Conservation (phyloP, 306 rosid species). For the Vicia villosa region DNA sequence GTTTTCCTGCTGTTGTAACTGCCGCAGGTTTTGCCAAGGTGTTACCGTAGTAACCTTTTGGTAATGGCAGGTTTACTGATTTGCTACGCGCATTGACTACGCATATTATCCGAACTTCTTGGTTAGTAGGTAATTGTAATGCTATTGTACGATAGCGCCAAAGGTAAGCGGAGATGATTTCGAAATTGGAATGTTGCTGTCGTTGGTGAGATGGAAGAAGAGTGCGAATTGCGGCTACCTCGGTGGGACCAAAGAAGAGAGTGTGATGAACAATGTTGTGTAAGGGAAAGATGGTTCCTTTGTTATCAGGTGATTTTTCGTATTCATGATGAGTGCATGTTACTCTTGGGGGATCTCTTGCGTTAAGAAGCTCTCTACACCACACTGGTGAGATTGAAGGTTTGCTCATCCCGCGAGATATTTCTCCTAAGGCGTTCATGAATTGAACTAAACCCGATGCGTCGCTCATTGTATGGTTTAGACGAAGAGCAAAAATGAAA, state of each 20-base stretch:
- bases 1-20: no score
- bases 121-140: no score
- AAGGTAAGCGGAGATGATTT: no score
- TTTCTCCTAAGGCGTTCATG: slow-evolving; percentile 36
- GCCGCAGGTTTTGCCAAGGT: no score
- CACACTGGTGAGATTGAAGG: background rate
- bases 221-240: no score
- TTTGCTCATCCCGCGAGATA: background rate
- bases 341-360: slow-evolving; percentile 44
- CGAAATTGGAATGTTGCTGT: no score
- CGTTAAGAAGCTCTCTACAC: background rate
- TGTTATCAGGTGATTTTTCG: slow-evolving; percentile 36
- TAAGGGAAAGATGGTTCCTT: slow-evolving; percentile 42
- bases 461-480: slow-evolving; percentile 59
- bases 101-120: no score
- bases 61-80: no score
- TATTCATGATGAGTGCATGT: slow-evolving; percentile 49
- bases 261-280: slow-evolving; percentile 48
- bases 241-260: slow-evolving; percentile 49
- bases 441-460: slow-evolving; percentile 49
- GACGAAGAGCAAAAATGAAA: slow-evolving; percentile 31
- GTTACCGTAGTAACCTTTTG: no score
- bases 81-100: no score
- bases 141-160: no score
- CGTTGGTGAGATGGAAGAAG: no score